Base-by-base conservation (phyloP, 192 early-diverging fungal genomes). In the Phlyctochytrium planicorne region DNA sequence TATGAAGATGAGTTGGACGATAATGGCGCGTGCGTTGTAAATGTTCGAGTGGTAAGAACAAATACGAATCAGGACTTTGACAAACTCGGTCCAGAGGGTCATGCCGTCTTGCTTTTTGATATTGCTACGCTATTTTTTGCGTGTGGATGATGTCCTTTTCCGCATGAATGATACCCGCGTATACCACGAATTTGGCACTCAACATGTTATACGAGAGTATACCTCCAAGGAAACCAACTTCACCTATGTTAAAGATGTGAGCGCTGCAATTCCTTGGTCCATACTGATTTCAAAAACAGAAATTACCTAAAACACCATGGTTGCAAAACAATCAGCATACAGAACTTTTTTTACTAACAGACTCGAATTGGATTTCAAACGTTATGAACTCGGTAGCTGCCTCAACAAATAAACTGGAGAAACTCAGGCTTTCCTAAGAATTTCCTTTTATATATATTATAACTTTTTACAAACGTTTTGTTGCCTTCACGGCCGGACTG, bases 1-100 rank as follows among this genome's bases (percentile, higher is more conserved):
- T 99, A 87, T 70, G 97, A 99, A 71, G 97, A 99, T 70, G 97
- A 99, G 74, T 77, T 99, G 59, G 93, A 89, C 25, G 97, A 99
- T 67, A 97, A 97, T 71, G 97, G 97, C 29, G 86, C 88, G 0
- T 90, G 93, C 16, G 80, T 92, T 59, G 74, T 95, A 31, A 85
- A 81, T 0, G 89, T 88, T 37, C 89, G 91, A 68, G 77, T 96
- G 62, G 92, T 93, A 78, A 67, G 82, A 76, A 14, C 40, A 47
- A 6, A n/a, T 20, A 20, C 20, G 6, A 6, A 6, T 20, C 40
- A 47, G 10, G 40, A 47, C 20, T 47, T 47, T 47, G n/a, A n/a
- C n/a, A n/a, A n/a, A n/a, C n/a, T n/a, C n/a, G n/a, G n/a, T n/a
- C n/a, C n/a, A 94, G 88, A 82, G 97, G 20, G 96, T 98, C 3